phyloP scores from a whole-genome alignment of 176 grass and related monocot species.

The Hsuehochloa calcarea region DNA sequence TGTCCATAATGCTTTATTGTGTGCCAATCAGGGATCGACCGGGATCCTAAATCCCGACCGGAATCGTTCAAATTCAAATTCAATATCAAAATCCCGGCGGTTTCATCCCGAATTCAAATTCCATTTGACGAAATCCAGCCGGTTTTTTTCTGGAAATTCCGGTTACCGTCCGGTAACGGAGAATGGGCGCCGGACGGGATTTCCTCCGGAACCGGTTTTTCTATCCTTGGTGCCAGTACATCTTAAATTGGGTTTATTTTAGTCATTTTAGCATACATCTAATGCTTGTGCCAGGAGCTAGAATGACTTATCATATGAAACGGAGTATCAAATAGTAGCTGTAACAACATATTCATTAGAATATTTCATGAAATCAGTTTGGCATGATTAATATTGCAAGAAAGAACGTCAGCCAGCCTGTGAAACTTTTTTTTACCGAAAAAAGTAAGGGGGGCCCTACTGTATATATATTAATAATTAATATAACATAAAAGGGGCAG shows the following conservation, averaged over 20 bases:
- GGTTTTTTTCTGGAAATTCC: too few relatives aligned
- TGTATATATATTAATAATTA: not conserved
- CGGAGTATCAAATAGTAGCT: not conserved
- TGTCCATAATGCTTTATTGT: not conserved
- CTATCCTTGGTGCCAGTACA: not conserved
- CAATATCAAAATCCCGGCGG: too few relatives aligned
- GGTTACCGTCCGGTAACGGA: too few relatives aligned
- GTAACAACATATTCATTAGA: not conserved
- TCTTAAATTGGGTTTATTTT: not conserved
- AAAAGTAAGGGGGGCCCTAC: not conserved
- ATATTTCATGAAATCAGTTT: not conserved
- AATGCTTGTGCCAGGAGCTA: not conserved
- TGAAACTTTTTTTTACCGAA: not conserved
- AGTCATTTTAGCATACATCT: not conserved
- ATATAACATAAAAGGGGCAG: not conserved
- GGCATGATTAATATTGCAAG: not conserved
- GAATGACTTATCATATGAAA: not conserved
- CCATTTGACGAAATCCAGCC: too few relatives aligned
- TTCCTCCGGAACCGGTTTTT: too few relatives aligned
- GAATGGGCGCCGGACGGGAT: too few relatives aligned
- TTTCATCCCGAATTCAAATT: too few relatives aligned
- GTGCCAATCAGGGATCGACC: too few relatives aligned
- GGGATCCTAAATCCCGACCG: too few relatives aligned
- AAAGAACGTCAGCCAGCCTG: not conserved
- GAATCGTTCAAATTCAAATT: too few relatives aligned